Evolutionary conservation across 202 grass and related monocot genomes (phyloP).

Genomic region (Setaria italica): DNA sequence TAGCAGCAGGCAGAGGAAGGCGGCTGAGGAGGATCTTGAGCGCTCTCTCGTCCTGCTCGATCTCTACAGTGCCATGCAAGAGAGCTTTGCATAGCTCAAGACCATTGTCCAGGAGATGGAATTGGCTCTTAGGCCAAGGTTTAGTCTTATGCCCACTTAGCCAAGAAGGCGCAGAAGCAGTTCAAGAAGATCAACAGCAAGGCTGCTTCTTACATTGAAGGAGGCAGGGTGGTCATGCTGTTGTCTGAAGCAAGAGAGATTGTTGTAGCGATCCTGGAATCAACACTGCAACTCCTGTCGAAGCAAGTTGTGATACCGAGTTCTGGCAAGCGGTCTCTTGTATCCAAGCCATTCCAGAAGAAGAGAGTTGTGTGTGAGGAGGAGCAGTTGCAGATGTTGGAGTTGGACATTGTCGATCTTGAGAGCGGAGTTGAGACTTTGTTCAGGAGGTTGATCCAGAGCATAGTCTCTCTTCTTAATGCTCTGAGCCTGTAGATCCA

Average conservation of each 20-base stretch:
- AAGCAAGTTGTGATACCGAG: constrained; percentile 27
- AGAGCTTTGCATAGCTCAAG: constrained; percentile 43
- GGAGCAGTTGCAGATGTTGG: constrained; percentile 38
- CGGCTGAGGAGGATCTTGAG: constrained; percentile 45
- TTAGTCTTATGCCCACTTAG: constrained; percentile 7
- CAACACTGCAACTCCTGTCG: constrained; percentile 29
- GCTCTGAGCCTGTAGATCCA: constrained; percentile 57
- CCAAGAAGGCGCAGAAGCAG: constrained; percentile 58
- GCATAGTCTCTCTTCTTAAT: constrained; percentile 71
- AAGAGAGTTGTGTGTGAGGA: constrained; percentile 2
- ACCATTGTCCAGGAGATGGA: constrained; percentile 45
- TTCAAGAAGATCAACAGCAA: constrained; percentile 50
- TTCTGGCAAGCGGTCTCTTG: constrained; percentile 57
- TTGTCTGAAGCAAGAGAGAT: constrained; percentile 53
- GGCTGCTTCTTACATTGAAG: constrained; percentile 11
- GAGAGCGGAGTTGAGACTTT: constrained; percentile 50
- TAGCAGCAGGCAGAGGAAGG: constrained; percentile 50
- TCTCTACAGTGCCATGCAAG: constrained; percentile 45
- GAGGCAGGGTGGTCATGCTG: constrained; percentile 24
- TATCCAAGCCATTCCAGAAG: constrained; percentile 43
- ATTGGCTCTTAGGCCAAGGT: constrained; percentile 17
- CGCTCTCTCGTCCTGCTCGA: constrained; percentile 54
- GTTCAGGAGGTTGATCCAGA: constrained; percentile 60
- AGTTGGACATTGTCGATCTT: constrained; percentile 48
- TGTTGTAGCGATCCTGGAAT: constrained; percentile 44